Evolutionary conservation across 148 eudicot species (phyloP).

Genomic region (Suaeda aralocaspica): DNA sequence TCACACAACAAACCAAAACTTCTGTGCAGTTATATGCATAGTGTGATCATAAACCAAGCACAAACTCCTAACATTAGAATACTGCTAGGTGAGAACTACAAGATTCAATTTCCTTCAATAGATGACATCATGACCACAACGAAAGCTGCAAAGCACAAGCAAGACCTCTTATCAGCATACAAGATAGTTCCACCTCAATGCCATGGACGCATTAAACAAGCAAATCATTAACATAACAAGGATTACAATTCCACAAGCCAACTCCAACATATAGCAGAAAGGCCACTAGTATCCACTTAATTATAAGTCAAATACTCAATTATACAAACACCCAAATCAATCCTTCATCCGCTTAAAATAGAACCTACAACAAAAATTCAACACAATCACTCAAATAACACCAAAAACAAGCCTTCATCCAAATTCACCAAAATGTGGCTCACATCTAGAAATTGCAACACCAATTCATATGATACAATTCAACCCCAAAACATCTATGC

Average conservation of each 20-base stretch:
- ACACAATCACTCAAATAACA: too few species aligned
- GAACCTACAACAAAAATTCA: too few species aligned
- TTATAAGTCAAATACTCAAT: too few species aligned
- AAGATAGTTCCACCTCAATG: neutral
- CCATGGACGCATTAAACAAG: neutral
- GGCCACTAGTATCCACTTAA: too few species aligned
- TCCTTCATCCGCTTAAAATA: neutral
- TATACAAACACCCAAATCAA: too few species aligned
- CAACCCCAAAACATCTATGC: too few species aligned
- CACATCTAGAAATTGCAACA: too few species aligned
- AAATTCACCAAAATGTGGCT: too few species aligned
- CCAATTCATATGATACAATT: too few species aligned
- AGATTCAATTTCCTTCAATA: neutral
- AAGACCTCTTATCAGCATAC: neutral
- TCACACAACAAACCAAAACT: neutral
- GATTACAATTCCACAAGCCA: neutral
- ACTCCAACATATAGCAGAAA: neutral
- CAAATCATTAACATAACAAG: neutral
- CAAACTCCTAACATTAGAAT: neutral
- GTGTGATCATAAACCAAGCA: neutral
- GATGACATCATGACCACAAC: neutral
- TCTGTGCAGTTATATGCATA: too few species aligned
- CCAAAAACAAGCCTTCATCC: neutral
- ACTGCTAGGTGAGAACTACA: neutral
- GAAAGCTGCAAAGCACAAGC: neutral